A percentile compares a stretch with the other conserved stretches of the same genome.
phyloP scores from a whole-genome alignment of 108 stramenopile species.

The Cyclotella baltica region DNA sequence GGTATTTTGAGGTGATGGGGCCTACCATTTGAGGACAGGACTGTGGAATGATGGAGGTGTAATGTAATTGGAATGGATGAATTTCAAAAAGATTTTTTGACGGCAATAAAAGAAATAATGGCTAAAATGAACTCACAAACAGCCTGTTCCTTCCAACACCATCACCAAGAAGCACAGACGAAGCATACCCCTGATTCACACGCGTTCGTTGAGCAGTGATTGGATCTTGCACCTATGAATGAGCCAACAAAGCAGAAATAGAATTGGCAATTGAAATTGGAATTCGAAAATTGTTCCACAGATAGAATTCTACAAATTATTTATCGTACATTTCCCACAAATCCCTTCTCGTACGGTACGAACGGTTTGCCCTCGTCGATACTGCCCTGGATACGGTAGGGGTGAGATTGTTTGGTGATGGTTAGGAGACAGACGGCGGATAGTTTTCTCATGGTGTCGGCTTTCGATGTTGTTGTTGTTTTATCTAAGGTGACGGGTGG shows the following conservation, averaged over 20 bases:
- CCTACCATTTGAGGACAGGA: conserved; percentile 82
- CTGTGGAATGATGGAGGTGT: conserved; percentile 4
- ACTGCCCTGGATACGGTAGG: conserved; percentile 52
- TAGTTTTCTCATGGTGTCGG: neutral
- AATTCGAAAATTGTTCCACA: no score
- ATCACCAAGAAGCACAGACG: conserved; percentile 26
- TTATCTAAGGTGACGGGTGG: no score
- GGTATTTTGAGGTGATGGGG: conserved; percentile 63
- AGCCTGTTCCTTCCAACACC: conserved; percentile 39
- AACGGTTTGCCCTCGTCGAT: conserved; percentile 47
- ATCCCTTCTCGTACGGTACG: conserved; percentile 52
- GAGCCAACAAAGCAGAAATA: no score
- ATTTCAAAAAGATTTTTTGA: neutral
- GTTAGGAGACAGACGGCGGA: neutral
- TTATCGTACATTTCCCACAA: conserved; percentile 38
- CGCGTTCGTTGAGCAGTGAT: conserved; percentile 11
- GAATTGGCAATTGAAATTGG: no score
- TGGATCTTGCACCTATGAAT: conserved; percentile 38
- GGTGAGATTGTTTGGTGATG: neutral
- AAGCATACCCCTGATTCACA: conserved; percentile 41
- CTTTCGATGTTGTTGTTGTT: no score
- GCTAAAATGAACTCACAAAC: conserved; percentile 20
- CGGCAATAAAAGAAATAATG: no score
- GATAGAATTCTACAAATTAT: neutral
- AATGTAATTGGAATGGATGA: neutral